Evolutionary conservation across 2,329 filamentous ascomycete species (phyloP).

Genomic region (Fusarium fujikuroi): DNA sequence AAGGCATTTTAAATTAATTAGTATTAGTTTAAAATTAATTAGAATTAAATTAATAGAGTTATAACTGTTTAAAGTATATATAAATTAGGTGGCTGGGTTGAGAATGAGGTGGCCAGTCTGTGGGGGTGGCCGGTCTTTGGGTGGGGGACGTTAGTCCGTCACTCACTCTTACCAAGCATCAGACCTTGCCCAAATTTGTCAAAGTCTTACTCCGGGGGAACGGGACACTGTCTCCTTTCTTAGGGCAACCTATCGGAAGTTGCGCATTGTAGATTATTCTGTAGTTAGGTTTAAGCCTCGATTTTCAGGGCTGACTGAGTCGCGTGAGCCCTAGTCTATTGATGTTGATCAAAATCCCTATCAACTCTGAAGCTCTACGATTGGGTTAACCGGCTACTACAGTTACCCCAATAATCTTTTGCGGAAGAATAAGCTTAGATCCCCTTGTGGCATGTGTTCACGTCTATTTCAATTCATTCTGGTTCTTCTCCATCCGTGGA

Average conservation of each 20-base stretch:
- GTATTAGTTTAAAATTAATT: no score
- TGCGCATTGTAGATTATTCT: background rate
- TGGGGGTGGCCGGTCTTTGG: no score
- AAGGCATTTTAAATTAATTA: no score
- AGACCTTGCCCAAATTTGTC: background rate
- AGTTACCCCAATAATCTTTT: background rate
- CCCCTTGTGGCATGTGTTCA: no score
- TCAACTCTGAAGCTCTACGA: no score
- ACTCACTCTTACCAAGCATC: background rate
- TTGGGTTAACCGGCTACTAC: accelerated
- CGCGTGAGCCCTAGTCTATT: background rate
- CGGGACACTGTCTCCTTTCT: background rate
- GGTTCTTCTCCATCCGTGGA: background rate
- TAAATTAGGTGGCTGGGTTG: no score
- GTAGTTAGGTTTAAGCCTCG: background rate
- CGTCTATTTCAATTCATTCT: background rate
- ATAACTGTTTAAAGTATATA: no score
- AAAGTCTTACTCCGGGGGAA: background rate
- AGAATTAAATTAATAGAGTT: no score
- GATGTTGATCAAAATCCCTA: background rate
- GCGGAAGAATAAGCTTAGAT: background rate
- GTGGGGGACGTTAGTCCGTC: no score
- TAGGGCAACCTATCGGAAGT: background rate
- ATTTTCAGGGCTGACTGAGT: background rate
- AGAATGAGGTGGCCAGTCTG: no score